Evolutionary conservation across 2,329 filamentous ascomycete species (phyloP).

Genomic region (Penicillium sp.): DNA sequence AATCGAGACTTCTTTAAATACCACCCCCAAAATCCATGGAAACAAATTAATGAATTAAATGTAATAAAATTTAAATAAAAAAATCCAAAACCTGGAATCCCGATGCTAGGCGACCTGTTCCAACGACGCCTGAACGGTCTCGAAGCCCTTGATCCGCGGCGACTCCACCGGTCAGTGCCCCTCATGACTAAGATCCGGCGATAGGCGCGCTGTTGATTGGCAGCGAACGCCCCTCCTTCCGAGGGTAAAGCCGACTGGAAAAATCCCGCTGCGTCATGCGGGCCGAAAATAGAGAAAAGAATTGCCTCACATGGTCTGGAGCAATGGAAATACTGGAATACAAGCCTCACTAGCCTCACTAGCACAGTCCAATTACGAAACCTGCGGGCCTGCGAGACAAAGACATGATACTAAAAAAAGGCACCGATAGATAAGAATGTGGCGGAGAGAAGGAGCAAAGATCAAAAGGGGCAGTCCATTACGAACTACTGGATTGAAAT

Average conservation of each 20-base stretch:
- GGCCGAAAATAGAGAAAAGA: conserved; percentile 23
- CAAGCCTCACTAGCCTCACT: neutral
- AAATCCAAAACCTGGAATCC: conserved; percentile 1
- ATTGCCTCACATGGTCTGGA: conserved; percentile 25
- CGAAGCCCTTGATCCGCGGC: conserved; percentile 18
- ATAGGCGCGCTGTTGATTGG: conserved; percentile 19
- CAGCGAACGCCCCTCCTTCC: conserved; percentile 20
- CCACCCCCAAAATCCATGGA: neutral
- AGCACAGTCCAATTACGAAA: neutral
- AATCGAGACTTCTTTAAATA: conserved; percentile 20
- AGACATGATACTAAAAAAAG: conserved; percentile 6
- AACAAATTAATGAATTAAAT: neutral
- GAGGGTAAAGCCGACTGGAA: conserved; percentile 21
- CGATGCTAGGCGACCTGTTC: conserved; percentile 21
- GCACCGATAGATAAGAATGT: conserved; percentile 1
- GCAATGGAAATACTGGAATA: neutral
- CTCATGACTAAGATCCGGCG: conserved; percentile 25
- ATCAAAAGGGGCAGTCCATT: neutral
- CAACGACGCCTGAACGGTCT: conserved; percentile 11
- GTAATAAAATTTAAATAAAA: neutral
- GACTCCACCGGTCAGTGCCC: conserved; percentile 9
- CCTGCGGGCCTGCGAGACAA: neutral
- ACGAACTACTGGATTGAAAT: neutral
- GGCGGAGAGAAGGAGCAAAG: neutral
- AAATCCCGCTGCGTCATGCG: conserved; percentile 31